Evolutionary conservation across 148 eudicot genomes (phyloP).

Genomic region (Rheum nobile): DNA sequence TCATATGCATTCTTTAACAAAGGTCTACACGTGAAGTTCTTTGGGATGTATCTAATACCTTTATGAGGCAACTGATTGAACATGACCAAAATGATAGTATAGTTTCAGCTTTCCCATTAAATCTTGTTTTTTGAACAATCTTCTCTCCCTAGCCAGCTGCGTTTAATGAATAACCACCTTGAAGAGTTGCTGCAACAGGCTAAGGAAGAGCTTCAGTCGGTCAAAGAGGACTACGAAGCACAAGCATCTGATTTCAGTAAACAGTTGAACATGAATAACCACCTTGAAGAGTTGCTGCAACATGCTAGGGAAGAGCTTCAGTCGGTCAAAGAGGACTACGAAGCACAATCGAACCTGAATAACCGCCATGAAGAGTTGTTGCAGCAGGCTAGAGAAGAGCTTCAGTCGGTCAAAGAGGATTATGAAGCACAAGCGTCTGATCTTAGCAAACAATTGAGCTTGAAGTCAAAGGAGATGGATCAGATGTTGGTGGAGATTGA

Average conservation of each 20-base stretch:
- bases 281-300: slow-evolving; percentile 47
- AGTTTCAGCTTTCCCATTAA: neutral
- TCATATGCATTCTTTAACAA: neutral
- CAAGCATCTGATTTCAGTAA: slow-evolving; percentile 31
- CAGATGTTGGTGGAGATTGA: slow-evolving; percentile 31
- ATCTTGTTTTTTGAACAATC: too few species aligned
- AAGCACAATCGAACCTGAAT: slow-evolving; percentile 38
- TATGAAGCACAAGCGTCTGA: slow-evolving; percentile 48
- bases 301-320: slow-evolving; percentile 45
- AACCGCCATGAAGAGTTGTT: slow-evolving; percentile 44
- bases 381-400: slow-evolving; percentile 40
- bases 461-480: slow-evolving; percentile 29
- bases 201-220: slow-evolving; percentile 37
- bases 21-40: neutral
- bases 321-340: slow-evolving; percentile 33
- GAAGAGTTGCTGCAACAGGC: slow-evolving; percentile 47
- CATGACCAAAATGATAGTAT: neutral
- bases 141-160: slow-evolving; percentile 60
- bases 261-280: slow-evolving; percentile 31
- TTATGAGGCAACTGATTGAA: neutral
- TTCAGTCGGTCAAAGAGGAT: slow-evolving; percentile 28
- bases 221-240: slow-evolving; percentile 38
- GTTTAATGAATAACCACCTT: slow-evolving; percentile 39
- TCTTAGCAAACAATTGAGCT: slow-evolving; percentile 23
- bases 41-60: neutral